Conservation (phyloP, 345 rosid genomes). For the Viola odorata region DNA sequence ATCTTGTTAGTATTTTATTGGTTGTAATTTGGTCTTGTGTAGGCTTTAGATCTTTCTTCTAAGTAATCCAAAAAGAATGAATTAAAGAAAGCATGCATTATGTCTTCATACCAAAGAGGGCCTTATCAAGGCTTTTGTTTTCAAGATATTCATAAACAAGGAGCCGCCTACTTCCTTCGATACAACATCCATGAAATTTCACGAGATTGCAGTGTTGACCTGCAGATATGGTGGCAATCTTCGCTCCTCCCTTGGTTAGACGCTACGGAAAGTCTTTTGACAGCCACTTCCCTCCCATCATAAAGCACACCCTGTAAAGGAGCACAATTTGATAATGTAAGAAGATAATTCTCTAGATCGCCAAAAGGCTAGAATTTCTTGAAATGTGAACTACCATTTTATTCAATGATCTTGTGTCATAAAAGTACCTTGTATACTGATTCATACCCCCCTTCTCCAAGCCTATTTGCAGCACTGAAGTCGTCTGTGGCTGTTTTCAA, state of each 20-base stretch:
- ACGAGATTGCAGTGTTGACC: conserved; percentile 45
- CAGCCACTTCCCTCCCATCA: no score
- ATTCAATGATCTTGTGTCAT: neutral
- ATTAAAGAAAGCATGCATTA: neutral
- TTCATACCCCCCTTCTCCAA: conserved; percentile 88
- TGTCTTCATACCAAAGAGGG: conserved; percentile 12
- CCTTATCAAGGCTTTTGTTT: conserved; percentile 17
- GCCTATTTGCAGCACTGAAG: conserved; percentile 54
- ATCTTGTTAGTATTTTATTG: neutral
- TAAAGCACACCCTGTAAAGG: neutral
- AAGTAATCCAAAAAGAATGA: neutral
- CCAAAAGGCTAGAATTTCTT: neutral
- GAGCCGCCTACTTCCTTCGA: conserved; percentile 18
- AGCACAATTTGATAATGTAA: neutral
- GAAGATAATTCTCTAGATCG: neutral
- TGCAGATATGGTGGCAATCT: conserved; percentile 34
- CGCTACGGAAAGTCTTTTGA: conserved; percentile 23
- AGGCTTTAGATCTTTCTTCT: neutral
- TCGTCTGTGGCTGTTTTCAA: conserved; percentile 61
- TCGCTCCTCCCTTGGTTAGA: conserved; percentile 40
- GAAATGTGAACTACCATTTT: neutral
- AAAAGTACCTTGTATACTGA: conserved; percentile 56
- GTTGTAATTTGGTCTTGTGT: neutral
- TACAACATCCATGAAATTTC: conserved; percentile 16
- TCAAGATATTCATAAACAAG: conserved; percentile 20